Conservation (phyloP, 805 yeast species). For the Kuraishia hungarica region DNA sequence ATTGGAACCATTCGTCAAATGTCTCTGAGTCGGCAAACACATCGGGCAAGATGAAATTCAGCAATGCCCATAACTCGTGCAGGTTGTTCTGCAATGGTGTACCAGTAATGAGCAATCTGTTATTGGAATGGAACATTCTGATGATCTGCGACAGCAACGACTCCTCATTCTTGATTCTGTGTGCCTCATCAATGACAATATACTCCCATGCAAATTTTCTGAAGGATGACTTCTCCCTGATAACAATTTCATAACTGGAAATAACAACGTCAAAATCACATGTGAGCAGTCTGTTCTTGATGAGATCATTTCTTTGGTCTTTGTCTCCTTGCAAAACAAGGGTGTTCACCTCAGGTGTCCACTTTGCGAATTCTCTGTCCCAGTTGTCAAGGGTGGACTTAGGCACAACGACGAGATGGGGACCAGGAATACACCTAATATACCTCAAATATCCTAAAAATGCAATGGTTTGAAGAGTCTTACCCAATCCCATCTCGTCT, state of each 20-base stretch:
- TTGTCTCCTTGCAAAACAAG: conserved; percentile 70
- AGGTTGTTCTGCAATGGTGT: conserved; percentile 76
- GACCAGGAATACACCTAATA: conserved; percentile 52
- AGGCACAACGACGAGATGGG: conserved; percentile 70
- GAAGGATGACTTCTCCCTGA: conserved; percentile 61
- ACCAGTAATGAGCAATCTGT: conserved; percentile 69
- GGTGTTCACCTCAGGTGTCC: conserved; percentile 76
- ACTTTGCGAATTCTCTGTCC: conserved; percentile 65
- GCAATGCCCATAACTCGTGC: conserved; percentile 75
- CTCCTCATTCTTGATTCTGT: conserved; percentile 73
- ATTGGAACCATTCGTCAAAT: conserved; percentile 68
- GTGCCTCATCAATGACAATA: conserved; percentile 76
- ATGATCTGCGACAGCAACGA: conserved; percentile 18
- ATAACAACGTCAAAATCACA: conserved; percentile 69
- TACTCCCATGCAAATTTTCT: conserved; percentile 69
- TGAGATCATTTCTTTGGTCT: conserved; percentile 49
- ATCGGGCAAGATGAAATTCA: conserved; percentile 72
- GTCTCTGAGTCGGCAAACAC: conserved; percentile 65
- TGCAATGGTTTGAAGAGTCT: conserved; percentile 73
- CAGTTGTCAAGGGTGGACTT: conserved; percentile 77
- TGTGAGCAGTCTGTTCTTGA: conserved; percentile 37
- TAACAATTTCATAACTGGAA: conserved; percentile 70
- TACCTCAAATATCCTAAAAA: conserved; percentile 66
- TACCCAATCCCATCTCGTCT: conserved; percentile 84
- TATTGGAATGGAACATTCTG: conserved; percentile 21